A percentile compares a stretch with the other conserved stretches of the same genome.
These are phyloP conservation scores for Penicillium ochrochloron DNA, from an alignment of 495 filamentous ascomycete species.

Conservation along the genomic window DNA sequence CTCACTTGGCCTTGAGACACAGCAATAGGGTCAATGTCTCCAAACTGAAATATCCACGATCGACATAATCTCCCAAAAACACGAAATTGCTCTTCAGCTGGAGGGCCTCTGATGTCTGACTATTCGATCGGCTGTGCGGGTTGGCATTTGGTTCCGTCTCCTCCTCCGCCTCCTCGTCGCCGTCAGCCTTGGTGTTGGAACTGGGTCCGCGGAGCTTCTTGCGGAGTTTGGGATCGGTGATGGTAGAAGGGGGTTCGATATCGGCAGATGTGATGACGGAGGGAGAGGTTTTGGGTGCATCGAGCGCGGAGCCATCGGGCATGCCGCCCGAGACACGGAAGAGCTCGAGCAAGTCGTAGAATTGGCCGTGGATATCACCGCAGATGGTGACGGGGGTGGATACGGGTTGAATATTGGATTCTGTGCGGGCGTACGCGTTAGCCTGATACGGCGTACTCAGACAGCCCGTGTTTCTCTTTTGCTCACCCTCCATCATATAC, in stretches of 20 bases:
- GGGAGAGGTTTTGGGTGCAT: constrained; percentile 64
- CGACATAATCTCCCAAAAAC: constrained; percentile 96
- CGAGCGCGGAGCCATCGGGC: constrained; percentile 74
- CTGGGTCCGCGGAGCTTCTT: constrained; percentile 71
- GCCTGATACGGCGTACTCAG: background rate
- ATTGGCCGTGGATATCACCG: constrained; percentile 98
- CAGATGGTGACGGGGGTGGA: constrained; percentile 96
- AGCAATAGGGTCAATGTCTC: constrained; percentile 95
- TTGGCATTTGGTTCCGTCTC: constrained; percentile 21
- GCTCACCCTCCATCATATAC: constrained; percentile 90
- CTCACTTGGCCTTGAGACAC: constrained; percentile 95
- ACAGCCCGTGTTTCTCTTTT: background rate
- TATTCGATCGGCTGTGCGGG: constrained; percentile 42
- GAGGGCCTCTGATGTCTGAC: constrained; percentile 46
- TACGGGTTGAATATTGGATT: constrained; percentile 98
- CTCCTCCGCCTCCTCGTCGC: constrained; percentile 42
- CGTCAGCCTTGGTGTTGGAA: constrained; percentile 46
- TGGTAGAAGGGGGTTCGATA: constrained; percentile 83
- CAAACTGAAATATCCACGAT: constrained; percentile 95
- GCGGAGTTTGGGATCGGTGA: constrained; percentile 80
- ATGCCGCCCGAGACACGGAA: constrained; percentile 96
- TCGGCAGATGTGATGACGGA: constrained; percentile 80
- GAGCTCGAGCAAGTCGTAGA: constrained; percentile 96
- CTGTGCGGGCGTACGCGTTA: constrained; percentile 45
- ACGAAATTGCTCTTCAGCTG: constrained; percentile 79